Evolutionary conservation across 371 early-diverging fungal genomes (phyloP).

Genomic region (Mucor velutinosus): DNA sequence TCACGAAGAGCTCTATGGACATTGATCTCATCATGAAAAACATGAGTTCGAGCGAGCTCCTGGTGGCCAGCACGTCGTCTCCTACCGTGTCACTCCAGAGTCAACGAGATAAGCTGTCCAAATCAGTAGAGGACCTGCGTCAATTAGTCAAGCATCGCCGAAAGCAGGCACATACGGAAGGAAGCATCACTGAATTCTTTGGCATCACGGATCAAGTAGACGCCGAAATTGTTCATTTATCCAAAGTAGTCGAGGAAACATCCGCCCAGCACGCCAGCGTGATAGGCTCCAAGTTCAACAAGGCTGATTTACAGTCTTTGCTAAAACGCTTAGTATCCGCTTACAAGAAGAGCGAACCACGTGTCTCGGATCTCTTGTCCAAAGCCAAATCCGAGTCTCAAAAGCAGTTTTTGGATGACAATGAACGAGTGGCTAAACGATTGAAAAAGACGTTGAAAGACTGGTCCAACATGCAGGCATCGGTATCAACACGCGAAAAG

Average conservation of each 20-base stretch:
- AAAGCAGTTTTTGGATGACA: slow-evolving; percentile 46
- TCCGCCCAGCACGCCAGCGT: slow-evolving; percentile 41
- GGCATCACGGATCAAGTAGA: slow-evolving; percentile 49
- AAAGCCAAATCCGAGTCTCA: slow-evolving; percentile 42
- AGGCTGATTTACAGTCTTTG: slow-evolving; percentile 51
- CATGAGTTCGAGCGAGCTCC: slow-evolving; percentile 7
- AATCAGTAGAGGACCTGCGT: slow-evolving; percentile 37
- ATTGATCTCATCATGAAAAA: slow-evolving; percentile 31
- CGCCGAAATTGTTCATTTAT: slow-evolving; percentile 31
- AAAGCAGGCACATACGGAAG: slow-evolving; percentile 44
- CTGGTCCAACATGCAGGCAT: slow-evolving; percentile 41
- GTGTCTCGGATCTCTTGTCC: slow-evolving; percentile 22
- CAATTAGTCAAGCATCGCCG: slow-evolving; percentile 36
- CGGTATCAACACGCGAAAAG: slow-evolving; percentile 32
- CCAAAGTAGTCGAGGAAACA: slow-evolving; percentile 34
- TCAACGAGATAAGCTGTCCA: slow-evolving; percentile 34
- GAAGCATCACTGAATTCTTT: slow-evolving; percentile 46
- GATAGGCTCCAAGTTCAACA: slow-evolving; percentile 39
- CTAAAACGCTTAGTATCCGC: slow-evolving; percentile 39
- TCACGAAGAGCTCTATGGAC: slow-evolving; percentile 32
- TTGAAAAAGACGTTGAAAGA: slow-evolving; percentile 47
- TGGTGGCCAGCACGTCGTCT: slow-evolving; percentile 2
- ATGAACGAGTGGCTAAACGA: slow-evolving; percentile 50
- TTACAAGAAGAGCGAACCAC: slow-evolving; percentile 35
- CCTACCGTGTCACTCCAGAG: slow-evolving; percentile 33